Percentiles rank a stretch among this genome's conserved stretches.
These are phyloP conservation scores for Metschnikowia gelsemii DNA, from an alignment of 805 yeast genomes.

Conservation along the genomic window DNA sequence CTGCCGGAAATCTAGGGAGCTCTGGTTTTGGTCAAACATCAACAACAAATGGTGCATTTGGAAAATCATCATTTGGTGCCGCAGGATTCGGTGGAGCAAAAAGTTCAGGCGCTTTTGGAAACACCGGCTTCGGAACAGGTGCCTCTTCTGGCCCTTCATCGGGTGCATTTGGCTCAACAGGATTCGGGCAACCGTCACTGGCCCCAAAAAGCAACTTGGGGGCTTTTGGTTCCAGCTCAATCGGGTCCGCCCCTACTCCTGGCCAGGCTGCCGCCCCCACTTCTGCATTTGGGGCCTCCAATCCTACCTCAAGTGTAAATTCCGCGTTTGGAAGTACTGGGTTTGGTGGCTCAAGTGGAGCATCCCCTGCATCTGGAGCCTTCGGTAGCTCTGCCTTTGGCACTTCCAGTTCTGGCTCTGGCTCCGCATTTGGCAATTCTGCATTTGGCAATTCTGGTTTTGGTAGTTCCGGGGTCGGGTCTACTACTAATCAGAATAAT, in stretches of 20 bases:
- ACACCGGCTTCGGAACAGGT: background rate
- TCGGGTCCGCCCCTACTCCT: no score
- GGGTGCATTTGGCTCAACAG: constrained; percentile 8
- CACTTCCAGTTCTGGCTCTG: background rate
- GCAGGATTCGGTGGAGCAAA: constrained; percentile 2
- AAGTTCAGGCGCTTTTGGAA: constrained; percentile 18
- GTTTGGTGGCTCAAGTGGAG: constrained; percentile 1
- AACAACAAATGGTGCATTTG: constrained; percentile 1
- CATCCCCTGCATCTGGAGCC: background rate
- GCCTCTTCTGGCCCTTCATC: constrained; percentile 1
- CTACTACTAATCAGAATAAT: background rate
- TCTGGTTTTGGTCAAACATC: constrained; percentile 7
- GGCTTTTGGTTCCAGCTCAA: constrained; percentile 3
- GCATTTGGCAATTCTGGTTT: background rate
- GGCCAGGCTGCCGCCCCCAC: no score
- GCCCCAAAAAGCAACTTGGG: background rate
- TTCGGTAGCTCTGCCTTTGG: background rate
- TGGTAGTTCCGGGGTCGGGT: background rate
- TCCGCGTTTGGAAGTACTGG: constrained; percentile 9
- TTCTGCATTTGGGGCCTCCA: background rate
- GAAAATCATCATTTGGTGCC: constrained; percentile 4
- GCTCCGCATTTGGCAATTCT: background rate
- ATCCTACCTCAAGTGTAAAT: background rate
- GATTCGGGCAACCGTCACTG: constrained; percentile 3
- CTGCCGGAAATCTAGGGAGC: background rate